Base-by-base conservation (phyloP, 176 grass and related monocot species). In the Lolium perenne region DNA sequence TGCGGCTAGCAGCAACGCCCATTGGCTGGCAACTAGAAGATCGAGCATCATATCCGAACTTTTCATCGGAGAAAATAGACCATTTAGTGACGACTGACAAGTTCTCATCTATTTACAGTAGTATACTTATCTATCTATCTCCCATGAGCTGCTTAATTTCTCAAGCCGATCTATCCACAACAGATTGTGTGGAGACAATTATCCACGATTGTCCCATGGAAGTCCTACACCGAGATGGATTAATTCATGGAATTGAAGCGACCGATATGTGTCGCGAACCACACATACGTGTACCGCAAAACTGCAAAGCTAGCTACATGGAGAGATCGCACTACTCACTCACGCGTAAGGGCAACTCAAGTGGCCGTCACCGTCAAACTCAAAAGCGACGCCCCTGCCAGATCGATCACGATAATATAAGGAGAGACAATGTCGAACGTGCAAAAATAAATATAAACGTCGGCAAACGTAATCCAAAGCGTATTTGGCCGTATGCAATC, bases 401-500 rank as follows among this genome's bases (percentile, higher is more conserved):
- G 56, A 79, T 74, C 38, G 67, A 35, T 72, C 6, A 35, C 32
- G 32, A 80, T 50, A 74, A 74, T 45, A 86, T 6, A 69, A 72
- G 38, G 67, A 8, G 56, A 75, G 17, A 51, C 32, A 35, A 35
- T 51, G 32, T 80, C 58, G 32, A 83, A 47, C 56, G 62, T 25
- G 55, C 75, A 23, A 51, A 51, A 87, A 68, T 80, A n/a, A 74
- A 74, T 68, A 60, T 22, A 81, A 10, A 10, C 50, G 60, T 84
- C 81, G 85, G 89, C 81, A 76, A 77, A 76, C 76, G 76, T 81
- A 70, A 84, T 84, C 85, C 85, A n/a, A 87, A 91, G 59, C 17
- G 14, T 61, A 66, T 71, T 84, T 80, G 76, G 54, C 69, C 45
- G 15, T 88, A 22, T 84, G 85, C 70, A 43, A 4, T 77, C 76